Evolutionary conservation across 495 filamentous ascomycete species (phyloP).

Genomic region (Jackrogersella multiformis): DNA sequence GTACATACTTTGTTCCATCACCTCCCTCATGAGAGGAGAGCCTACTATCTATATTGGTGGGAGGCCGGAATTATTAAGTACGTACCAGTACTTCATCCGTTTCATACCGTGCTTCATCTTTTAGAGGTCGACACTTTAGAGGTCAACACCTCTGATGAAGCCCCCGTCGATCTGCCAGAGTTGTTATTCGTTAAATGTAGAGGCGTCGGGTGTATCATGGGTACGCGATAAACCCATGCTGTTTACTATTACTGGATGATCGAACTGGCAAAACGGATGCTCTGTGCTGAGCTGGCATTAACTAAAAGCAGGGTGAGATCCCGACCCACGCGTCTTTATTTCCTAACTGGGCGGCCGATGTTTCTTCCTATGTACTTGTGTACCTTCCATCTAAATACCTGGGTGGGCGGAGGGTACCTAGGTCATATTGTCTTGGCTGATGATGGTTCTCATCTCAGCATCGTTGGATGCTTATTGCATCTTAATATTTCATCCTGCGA

Average conservation of each 20-base stretch:
- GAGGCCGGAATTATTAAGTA: conserved; percentile 19
- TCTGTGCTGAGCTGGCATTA: conserved; percentile 45
- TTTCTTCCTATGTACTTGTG: conserved; percentile 8
- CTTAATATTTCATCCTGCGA: conserved; percentile 6
- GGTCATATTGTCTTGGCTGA: conserved; percentile 17
- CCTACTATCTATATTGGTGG: conserved; percentile 7
- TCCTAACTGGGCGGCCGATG: conserved; percentile 17
- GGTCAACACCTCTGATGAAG: conserved; percentile 6
- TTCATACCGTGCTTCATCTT: conserved; percentile 32
- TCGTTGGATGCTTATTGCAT: conserved; percentile 34
- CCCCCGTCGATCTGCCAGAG: conserved; percentile 18
- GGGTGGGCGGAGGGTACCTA: too few relatives aligned
- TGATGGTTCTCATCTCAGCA: conserved; percentile 35
- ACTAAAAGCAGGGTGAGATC: conserved; percentile 39
- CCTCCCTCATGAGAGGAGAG: conserved; percentile 7
- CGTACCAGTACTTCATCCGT: conserved; percentile 17
- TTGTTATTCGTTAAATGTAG: conserved; percentile 34
- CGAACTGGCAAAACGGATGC: conserved; percentile 33
- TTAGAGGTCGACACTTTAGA: background rate
- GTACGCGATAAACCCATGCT: conserved; percentile 41
- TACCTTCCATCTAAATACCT: conserved; percentile 27
- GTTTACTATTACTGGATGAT: conserved; percentile 35
- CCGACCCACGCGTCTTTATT: conserved; percentile 38
- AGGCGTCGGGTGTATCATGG: conserved; percentile 37
- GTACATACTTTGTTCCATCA: conserved; percentile 13